Base-by-base conservation (phyloP, 306 rosid genomes). In the Rosa persica region DNA sequence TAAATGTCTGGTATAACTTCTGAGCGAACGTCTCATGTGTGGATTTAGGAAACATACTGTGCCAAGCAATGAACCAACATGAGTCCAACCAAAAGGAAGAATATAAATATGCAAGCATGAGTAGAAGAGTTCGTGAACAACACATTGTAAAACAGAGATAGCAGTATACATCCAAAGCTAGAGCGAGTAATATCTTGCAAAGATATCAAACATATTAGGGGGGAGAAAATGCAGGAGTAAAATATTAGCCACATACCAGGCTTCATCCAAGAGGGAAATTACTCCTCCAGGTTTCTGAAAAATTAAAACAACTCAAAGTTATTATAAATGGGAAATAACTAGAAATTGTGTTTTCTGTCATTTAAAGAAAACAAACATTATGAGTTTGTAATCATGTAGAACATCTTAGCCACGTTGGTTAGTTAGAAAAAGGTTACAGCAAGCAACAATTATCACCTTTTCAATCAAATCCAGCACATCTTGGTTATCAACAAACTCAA, bases 31-130 rank as follows among this genome's bases (percentile, higher is more conserved):
- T 96, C 90, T 96, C 99, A 78, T 96, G 99, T 19, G 99, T 96
- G 49, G 99, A 96, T 88, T 96, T 96, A n/a, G 99, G 99, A 85
- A 96, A 96, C 99, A 96, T 96, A 83, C 99, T 96, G 97, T 62
- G 61, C 72, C 67, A 89, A 83, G 86, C 61, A 88, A 82, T 46
- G 42, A 47, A 70, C 60, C 76, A 78, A 62, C 67, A 77, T 88
- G 76, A 87, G 84, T 82, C 79, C 82, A 70, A 80, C 76, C 67
- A 83, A 67, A 73, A 47, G 76, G 74, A 64, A 54, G 76, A 84
- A 82, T 74, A 44, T 11, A 64, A 70, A 72, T 49, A 81, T 70
- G 65, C 73, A 76, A 60, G 70, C 49, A 67, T 76, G 72, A 74
- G 19, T 62, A 55, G 65, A 82, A 65, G 54, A 52, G 38, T 22